Conservation (phyloP, 768 basidiomycete species). For the Chalciporus chontae region DNA sequence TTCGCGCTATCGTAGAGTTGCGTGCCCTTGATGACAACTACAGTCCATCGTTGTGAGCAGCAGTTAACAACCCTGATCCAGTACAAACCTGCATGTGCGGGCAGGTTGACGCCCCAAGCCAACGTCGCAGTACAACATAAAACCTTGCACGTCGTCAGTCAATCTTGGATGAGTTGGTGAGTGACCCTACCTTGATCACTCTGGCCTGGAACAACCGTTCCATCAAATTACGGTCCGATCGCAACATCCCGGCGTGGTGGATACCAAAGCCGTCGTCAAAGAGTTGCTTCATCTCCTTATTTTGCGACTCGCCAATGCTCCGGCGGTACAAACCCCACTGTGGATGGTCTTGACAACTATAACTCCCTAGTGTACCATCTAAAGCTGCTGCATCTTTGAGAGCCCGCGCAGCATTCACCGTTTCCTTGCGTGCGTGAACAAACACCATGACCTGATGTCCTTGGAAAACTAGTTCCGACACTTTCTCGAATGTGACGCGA, state of each 20-base stretch:
- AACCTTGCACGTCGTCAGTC: conserved; percentile 50
- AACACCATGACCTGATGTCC: conserved; percentile 99
- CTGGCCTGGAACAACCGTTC: conserved; percentile 90
- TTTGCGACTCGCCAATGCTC: conserved; percentile 75
- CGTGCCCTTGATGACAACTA: conserved; percentile 96
- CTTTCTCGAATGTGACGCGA: conserved; percentile 84
- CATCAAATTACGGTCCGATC: conserved; percentile 92
- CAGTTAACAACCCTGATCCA: conserved; percentile 4
- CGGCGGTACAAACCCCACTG: conserved; percentile 73
- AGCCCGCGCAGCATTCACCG: conserved; percentile 84
- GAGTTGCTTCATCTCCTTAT: conserved; percentile 95
- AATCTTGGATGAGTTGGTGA: not conserved
- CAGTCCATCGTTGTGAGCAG: conserved; percentile 7
- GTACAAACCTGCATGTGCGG: conserved; percentile 85
- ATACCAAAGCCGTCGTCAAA: conserved; percentile 94
- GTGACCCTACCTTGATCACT: conserved; percentile 73
- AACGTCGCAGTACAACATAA: conserved; percentile 97
- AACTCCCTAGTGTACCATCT: conserved; percentile 73
- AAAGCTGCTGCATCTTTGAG: conserved; percentile 71
- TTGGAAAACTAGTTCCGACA: conserved; percentile 78
- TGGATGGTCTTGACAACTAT: conserved; percentile 79
- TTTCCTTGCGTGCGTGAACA: conserved; percentile 97
- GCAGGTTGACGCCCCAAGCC: conserved; percentile 99
- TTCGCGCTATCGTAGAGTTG: conserved; percentile 91
- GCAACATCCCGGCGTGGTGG: conserved; percentile 97